Conservation (phyloP, 164 flowering plant genomes). For the Platanus orientalis region DNA sequence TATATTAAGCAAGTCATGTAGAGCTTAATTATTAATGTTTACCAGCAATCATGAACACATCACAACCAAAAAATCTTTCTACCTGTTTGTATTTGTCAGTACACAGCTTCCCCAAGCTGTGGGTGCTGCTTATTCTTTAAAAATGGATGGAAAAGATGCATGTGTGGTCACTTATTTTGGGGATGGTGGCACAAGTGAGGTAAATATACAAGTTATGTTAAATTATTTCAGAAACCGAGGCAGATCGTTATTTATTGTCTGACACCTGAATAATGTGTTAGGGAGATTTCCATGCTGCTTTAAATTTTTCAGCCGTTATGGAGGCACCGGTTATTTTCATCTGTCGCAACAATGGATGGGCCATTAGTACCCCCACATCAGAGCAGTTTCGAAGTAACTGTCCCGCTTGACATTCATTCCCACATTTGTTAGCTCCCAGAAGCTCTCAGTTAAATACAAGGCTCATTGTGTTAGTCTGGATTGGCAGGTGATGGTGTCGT, state of each 20-base stretch:
- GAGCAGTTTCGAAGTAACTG: slow-evolving; percentile 87
- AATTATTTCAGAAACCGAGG: neutral
- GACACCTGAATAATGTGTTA: slow-evolving; percentile 23
- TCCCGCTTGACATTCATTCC: neutral
- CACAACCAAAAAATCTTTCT: neutral
- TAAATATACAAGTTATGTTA: slow-evolving; percentile 11
- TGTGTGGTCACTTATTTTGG: slow-evolving; percentile 59
- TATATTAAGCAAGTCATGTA: neutral
- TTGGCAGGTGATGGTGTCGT: slow-evolving; percentile 81
- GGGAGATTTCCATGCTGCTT: slow-evolving; percentile 98
- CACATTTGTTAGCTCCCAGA: neutral
- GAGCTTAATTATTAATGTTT: neutral
- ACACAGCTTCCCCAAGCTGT: slow-evolving; percentile 75
- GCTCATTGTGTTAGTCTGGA: slow-evolving; percentile 4
- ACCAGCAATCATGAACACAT: neutral
- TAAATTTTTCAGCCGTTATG: slow-evolving; percentile 90
- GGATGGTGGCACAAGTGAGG: slow-evolving; percentile 74
- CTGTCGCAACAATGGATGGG: slow-evolving; percentile 99
- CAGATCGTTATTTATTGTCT: slow-evolving; percentile 14
- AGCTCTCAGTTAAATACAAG: neutral
- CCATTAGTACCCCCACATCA: slow-evolving; percentile 85
- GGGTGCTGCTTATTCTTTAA: slow-evolving; percentile 73
- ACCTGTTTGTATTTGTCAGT: slow-evolving; percentile 23
- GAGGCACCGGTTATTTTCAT: slow-evolving; percentile 85
- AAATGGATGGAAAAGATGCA: slow-evolving; percentile 66